Percentiles rank a stretch among this genome's conserved stretches.
Conservation (phyloP, 495 filamentous ascomycete genomes). For the Penicillium bialowiezense region DNA sequence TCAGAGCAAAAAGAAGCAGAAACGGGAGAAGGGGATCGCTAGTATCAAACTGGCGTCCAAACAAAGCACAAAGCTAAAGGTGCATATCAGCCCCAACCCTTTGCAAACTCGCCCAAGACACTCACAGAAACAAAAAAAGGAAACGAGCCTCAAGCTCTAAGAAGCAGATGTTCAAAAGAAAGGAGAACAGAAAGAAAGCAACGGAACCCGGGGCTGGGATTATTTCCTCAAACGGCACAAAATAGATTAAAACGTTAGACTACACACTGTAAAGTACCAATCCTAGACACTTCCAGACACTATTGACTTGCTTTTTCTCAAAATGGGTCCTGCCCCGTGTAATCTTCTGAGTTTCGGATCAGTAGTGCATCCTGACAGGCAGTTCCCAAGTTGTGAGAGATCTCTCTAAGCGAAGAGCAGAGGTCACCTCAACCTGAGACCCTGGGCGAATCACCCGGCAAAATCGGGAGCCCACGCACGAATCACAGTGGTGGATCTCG, state of each 20-base stretch:
- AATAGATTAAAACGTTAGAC: conserved; percentile 11
- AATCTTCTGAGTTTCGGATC: neutral
- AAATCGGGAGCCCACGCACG: conserved; percentile 9
- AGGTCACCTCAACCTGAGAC: conserved; percentile 2
- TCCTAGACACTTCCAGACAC: too few species aligned
- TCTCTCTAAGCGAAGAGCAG: neutral
- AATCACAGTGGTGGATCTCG: conserved; percentile 12
- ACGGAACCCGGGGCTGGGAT: neutral
- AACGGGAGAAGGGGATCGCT: conserved; percentile 19
- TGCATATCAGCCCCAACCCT: neutral
- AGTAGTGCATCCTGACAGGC: neutral
- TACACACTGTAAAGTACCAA: too few species aligned
- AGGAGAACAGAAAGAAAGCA: conserved; percentile 12
- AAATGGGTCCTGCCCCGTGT: neutral
- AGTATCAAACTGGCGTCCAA: conserved; percentile 31
- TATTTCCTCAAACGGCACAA: conserved; percentile 5
- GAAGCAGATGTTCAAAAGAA: conserved; percentile 9
- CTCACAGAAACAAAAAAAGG: conserved; percentile 1
- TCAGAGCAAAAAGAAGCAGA: neutral
- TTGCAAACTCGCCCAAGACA: neutral
- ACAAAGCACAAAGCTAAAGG: conserved; percentile 12
- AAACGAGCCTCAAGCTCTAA: conserved; percentile 28
- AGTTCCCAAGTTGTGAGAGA: neutral
- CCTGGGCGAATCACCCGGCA: conserved; percentile 9
- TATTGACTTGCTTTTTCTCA: neutral